phyloP scores from a whole-genome alignment of 202 grass and related monocot genomes.

The Panicum virgatum region DNA sequence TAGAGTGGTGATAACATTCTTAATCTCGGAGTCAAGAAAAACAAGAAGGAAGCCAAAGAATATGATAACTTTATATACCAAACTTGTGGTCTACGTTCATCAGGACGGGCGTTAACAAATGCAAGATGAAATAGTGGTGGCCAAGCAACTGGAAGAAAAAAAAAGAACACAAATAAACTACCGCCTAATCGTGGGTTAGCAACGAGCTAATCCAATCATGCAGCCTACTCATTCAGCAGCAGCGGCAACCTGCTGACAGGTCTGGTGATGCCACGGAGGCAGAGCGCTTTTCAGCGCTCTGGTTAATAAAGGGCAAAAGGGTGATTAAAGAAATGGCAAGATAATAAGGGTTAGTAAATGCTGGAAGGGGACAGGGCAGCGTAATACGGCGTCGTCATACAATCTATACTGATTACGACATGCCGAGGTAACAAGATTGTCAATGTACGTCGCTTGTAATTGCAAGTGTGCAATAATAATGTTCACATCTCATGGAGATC shows the following conservation, averaged over 20 bases:
- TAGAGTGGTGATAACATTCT: constrained; percentile 29
- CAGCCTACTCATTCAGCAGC: not conserved
- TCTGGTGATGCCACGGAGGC: constrained; percentile 11
- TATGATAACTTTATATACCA: constrained; percentile 24
- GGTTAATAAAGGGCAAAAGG: constrained; percentile 7
- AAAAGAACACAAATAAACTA: not conserved
- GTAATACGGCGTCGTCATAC: not conserved
- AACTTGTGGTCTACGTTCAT: constrained; percentile 23
- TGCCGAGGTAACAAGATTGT: not conserved
- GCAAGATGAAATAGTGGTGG: constrained; percentile 5
- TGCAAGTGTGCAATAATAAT: not conserved
- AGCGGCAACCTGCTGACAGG: constrained; percentile 6
- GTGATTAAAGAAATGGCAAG: constrained; percentile 3
- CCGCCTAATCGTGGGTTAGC: not conserved
- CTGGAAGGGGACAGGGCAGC: constrained; percentile 2
- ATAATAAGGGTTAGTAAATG: constrained; percentile 4
- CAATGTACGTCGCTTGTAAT: not conserved
- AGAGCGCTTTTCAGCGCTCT: constrained; percentile 9
- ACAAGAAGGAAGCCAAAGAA: not conserved
- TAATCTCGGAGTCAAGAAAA: constrained; percentile 34
- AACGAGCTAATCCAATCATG: constrained; percentile 18
- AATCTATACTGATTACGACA: not conserved
- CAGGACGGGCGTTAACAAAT: constrained; percentile 19
- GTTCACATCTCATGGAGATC: not conserved
- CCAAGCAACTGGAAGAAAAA: not conserved